phyloP scores from a whole-genome alignment of 768 basidiomycete genomes.

The Krasilnikovozyma curviuscula region DNA sequence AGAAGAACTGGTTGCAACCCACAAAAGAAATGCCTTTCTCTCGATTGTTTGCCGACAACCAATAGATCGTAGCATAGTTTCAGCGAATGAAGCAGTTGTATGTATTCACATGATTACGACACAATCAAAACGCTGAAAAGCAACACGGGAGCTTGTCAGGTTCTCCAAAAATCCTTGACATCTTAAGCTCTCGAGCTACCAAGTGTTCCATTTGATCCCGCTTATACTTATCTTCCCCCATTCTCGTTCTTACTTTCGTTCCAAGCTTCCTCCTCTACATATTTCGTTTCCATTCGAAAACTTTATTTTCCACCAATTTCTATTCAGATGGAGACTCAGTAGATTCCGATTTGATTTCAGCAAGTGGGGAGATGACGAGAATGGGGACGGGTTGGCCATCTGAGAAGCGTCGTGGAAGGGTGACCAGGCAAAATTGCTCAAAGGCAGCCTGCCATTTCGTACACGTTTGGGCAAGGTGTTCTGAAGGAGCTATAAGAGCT shows the following conservation, averaged over 20 bases:
- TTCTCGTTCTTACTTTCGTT: background rate
- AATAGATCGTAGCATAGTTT: background rate
- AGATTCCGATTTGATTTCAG: background rate
- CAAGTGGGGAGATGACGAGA: background rate
- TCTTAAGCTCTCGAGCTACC: background rate
- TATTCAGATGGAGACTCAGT: too few relatives aligned
- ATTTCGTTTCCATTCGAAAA: background rate
- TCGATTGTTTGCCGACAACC: constrained; percentile 20
- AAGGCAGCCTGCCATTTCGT: too few relatives aligned
- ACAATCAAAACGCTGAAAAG: too few relatives aligned
- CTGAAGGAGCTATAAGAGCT: too few relatives aligned
- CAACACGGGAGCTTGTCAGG: background rate
- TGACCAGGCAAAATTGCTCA: too few relatives aligned
- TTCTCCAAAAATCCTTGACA: background rate
- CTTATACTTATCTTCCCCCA: background rate
- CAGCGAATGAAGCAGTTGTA: background rate
- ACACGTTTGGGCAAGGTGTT: too few relatives aligned
- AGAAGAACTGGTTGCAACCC: constrained; percentile 47
- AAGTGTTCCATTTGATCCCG: background rate
- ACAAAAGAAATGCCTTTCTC: constrained; percentile 61
- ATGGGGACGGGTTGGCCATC: too few relatives aligned
- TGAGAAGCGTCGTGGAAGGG: too few relatives aligned
- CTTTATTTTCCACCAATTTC: too few relatives aligned
- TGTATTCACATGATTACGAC: too few relatives aligned
- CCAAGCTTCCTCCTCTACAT: background rate